Conservation (phyloP, 768 basidiomycete species). For the Agaricus blazei region DNA sequence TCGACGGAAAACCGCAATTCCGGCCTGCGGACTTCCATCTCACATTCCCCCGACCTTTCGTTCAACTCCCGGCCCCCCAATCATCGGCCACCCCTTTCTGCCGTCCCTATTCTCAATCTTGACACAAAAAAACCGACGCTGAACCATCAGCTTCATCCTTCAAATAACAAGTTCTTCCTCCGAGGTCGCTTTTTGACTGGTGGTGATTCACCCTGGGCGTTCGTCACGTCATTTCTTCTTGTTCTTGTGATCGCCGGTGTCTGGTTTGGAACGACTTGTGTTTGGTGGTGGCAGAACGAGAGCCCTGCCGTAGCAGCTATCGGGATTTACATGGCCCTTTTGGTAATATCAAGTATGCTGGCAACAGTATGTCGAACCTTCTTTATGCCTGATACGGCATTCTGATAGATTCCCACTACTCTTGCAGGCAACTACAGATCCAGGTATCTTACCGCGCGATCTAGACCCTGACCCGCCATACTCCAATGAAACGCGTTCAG, state of each 20-base stretch:
- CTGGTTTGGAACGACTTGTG: conserved; percentile 86
- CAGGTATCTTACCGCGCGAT: conserved; percentile 86
- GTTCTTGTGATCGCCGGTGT: conserved; percentile 65
- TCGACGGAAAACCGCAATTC: conserved; percentile 12
- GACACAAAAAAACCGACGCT: conserved; percentile 39
- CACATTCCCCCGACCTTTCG: conserved; percentile 29
- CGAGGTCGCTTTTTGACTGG: conserved; percentile 73
- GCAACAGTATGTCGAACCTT: conserved; percentile 51
- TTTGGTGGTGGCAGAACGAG: conserved; percentile 83
- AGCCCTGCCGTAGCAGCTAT: conserved; percentile 65
- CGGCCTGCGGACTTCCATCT: conserved; percentile 19
- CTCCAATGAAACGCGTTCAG: conserved; percentile 55
- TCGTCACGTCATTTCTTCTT: conserved; percentile 58
- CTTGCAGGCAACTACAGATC: conserved; percentile 67
- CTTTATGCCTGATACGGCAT: background rate
- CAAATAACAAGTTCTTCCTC: conserved; percentile 73
- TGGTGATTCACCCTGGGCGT: conserved; percentile 82
- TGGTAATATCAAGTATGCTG: conserved; percentile 74
- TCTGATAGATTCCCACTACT: conserved; percentile 2
- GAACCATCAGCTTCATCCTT: conserved; percentile 62
- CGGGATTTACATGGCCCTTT: conserved; percentile 39
- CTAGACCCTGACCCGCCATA: conserved; percentile 85
- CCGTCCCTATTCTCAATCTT: conserved; percentile 29
- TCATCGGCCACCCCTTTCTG: conserved; percentile 27
- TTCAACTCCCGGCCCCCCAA: conserved; percentile 26